phyloP scores from a whole-genome alignment of 208 protist genomes.

The Crithidia thermophila region DNA sequence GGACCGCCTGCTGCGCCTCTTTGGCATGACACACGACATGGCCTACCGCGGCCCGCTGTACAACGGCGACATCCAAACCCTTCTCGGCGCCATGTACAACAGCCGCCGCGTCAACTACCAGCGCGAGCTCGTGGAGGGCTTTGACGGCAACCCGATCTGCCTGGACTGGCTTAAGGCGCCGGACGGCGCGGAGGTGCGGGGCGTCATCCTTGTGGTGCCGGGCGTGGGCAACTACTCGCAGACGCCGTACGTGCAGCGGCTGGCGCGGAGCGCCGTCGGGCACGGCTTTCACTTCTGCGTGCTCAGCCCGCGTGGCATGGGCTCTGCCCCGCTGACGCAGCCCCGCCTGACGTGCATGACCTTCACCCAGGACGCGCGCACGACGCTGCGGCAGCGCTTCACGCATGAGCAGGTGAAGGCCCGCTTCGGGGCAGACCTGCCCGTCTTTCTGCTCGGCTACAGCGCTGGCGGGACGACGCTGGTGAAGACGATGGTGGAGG shows the following conservation, averaged over 20 bases:
- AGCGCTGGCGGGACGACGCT: slow-evolving; percentile 43
- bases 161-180: slow-evolving; percentile 53
- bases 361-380: slow-evolving; percentile 47
- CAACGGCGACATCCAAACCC: slow-evolving; percentile 55
- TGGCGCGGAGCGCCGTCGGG: slow-evolving; percentile 20
- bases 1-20: slow-evolving; percentile 16
- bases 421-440: slow-evolving; percentile 30
- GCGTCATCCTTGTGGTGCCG: slow-evolving; percentile 53
- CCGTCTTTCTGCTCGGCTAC: slow-evolving; percentile 53
- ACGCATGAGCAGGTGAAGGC: slow-evolving; percentile 11
- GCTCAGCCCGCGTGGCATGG: slow-evolving; percentile 68
- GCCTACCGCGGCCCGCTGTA: slow-evolving; percentile 62
- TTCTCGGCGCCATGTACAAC: slow-evolving; percentile 35
- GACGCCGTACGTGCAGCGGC: slow-evolving; percentile 45
- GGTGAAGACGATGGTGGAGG: slow-evolving; percentile 47
- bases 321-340: slow-evolving; percentile 45
- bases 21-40: slow-evolving; percentile 44
- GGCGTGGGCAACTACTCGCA: slow-evolving; percentile 52
- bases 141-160: slow-evolving; percentile 64
- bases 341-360: slow-evolving; percentile 47
- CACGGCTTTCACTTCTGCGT: slow-evolving; percentile 49
- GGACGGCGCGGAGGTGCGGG: slow-evolving; percentile 23
- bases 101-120: slow-evolving; percentile 35
- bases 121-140: slow-evolving; percentile 43
- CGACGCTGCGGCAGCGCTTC: slow-evolving; percentile 35